Base-by-base conservation (phyloP, 139 green algal species). In the Zygnema cylindricum region DNA sequence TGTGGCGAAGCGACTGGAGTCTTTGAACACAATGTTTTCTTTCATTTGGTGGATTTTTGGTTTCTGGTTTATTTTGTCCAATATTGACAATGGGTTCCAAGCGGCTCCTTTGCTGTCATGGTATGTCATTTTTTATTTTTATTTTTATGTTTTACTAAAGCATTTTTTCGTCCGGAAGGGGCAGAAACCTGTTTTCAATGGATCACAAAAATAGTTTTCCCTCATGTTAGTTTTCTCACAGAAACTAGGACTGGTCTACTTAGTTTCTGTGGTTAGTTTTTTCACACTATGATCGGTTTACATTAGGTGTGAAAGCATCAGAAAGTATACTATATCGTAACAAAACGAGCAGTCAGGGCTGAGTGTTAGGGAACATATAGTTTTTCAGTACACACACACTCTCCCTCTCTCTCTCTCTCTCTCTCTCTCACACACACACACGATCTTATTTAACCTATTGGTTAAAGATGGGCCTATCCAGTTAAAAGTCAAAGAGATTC, bases 1-100 rank as follows among this genome's bases (percentile, higher is more conserved):
- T 40, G 36, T 87, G 0, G 43, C 81, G 36, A 69, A 63, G 81
- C 81, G 81, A 23, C 2, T 87, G 1, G 49, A 78, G 81, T 87
- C 81, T 2, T 57, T 69, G 38, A 87, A 87, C 79, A 86, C 79
- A 22, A 86, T 86, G 81, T 84, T 86, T 33, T 86, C 81, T 23
- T 86, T 86, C 22, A 33, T 82, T 22, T 86, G 81, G 81, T 86
- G 81, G 81, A 25, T 84, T 16, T 33, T 87, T 7, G 81, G 81
- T 36, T 84, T 81, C 55, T 83, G 55, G 2, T 87, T 63, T 63
- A 84, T 87, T 22, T 32, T 81, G 30, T 78, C 81, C 43, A 41
- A n/a, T 1, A 41, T 78, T 69, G 49, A 78, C 43, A 40, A 78
- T 69, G 42, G 30, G 16, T 81, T 81, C 81, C 55, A 82, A 30